Percentiles rank a stretch among this genome's conserved stretches.
phyloP scores from a whole-genome alignment of 495 filamentous ascomycete species.

The Oidiodendron maius region DNA sequence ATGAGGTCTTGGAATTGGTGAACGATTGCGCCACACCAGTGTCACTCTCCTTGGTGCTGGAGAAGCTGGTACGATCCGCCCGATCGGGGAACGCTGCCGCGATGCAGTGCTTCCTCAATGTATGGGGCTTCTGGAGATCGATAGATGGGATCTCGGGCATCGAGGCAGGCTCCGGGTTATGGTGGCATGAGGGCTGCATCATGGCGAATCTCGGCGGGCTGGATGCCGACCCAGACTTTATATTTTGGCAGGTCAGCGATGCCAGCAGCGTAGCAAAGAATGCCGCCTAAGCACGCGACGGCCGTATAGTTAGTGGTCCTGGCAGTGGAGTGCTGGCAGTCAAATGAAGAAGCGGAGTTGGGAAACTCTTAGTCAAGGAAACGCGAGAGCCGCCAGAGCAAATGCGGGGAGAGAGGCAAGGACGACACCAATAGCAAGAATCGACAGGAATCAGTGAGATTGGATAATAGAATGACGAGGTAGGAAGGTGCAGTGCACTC shows the following conservation, averaged over 20 bases:
- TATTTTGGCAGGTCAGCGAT: neutral
- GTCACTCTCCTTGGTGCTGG: slow-evolving; percentile 49
- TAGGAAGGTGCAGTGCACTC: too few relatives aligned
- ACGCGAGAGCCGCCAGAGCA: too few relatives aligned
- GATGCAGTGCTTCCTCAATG: too few relatives aligned
- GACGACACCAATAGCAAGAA: neutral
- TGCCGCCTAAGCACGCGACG: neutral
- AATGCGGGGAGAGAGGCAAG: slow-evolving; percentile 6
- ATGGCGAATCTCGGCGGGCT: too few relatives aligned
- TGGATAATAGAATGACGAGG: too few relatives aligned
- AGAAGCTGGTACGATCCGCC: slow-evolving; percentile 44
- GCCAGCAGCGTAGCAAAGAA: too few relatives aligned
- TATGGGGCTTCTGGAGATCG: too few relatives aligned
- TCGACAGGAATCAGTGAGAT: too few relatives aligned
- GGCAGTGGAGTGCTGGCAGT: neutral
- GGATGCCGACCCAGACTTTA: neutral
- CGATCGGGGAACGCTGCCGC: slow-evolving; percentile 16
- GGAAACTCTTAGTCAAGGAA: slow-evolving; percentile 15
- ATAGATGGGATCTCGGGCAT: too few relatives aligned
- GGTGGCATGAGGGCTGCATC: too few relatives aligned
- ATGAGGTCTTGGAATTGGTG: slow-evolving; percentile 58
- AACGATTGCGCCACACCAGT: slow-evolving; percentile 62
- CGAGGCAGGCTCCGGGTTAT: too few relatives aligned
- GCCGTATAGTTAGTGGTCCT: too few relatives aligned
- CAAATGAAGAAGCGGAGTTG: neutral